Percentiles rank a stretch among this genome's conserved stretches.
phyloP scores from a whole-genome alignment of 1,139 yeast species.

The Kodamaea arcana region DNA sequence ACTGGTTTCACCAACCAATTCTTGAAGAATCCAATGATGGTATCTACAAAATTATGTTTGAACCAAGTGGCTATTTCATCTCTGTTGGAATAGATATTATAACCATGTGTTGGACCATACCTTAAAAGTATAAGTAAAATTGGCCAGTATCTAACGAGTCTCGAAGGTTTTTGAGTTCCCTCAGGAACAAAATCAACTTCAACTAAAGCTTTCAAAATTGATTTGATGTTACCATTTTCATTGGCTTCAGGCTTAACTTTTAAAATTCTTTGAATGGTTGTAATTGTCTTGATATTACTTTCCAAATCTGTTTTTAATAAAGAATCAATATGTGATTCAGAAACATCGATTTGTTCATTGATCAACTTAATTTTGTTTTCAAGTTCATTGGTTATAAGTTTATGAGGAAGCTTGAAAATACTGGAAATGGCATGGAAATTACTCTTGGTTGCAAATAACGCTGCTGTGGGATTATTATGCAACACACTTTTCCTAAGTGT shows the following conservation, averaged over 20 bases:
- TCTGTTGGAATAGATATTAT: conserved; percentile 46
- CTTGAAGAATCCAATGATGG: conserved; percentile 59
- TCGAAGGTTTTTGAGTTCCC: conserved; percentile 42
- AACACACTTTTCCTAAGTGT: conserved; percentile 1
- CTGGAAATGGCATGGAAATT: conserved; percentile 6
- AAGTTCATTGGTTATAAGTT: conserved; percentile 22
- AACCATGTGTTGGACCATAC: conserved; percentile 50
- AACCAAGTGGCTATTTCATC: conserved; percentile 53
- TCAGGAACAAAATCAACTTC: conserved; percentile 7
- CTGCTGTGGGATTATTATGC: conserved; percentile 5
- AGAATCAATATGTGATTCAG: conserved; percentile 21
- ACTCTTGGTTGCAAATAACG: conserved; percentile 3
- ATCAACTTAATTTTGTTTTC: conserved; percentile 17
- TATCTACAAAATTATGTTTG: conserved; percentile 55
- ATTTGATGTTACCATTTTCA: conserved; percentile 11
- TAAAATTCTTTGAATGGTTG: conserved; percentile 12
- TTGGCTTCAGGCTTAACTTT: conserved; percentile 1
- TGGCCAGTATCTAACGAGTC: conserved; percentile 67
- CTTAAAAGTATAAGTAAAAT: conserved; percentile 30
- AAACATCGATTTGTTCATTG: conserved; percentile 16
- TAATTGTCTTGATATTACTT: conserved; percentile 7
- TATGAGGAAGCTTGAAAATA: conserved; percentile 17
- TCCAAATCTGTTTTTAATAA: conserved; percentile 16
- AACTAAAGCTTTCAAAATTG: conserved; percentile 8
- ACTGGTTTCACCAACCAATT: conserved; percentile 85